Evolutionary conservation across 352 stramenopile genomes (phyloP).

Genomic region (Globisporangium recalcitrans): DNA sequence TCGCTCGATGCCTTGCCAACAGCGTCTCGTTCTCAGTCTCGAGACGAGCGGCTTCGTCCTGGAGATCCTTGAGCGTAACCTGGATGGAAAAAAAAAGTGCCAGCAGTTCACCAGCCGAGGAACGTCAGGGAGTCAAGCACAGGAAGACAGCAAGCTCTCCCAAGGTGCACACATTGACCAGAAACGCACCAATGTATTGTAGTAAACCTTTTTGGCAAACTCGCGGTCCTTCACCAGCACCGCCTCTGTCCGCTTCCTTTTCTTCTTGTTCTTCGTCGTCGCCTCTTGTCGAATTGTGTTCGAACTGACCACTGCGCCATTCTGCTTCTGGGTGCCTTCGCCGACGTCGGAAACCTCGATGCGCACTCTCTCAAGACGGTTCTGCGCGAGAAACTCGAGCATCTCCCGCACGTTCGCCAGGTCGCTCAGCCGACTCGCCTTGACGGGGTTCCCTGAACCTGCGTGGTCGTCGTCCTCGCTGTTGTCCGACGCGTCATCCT

Average conservation of each 20-base stretch:
- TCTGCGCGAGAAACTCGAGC: slow-evolving; percentile 4
- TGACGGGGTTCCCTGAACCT: background rate
- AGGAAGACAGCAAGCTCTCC: background rate
- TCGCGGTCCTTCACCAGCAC: background rate
- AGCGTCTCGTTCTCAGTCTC: background rate
- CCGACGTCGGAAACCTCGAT: background rate
- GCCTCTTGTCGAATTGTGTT: background rate
- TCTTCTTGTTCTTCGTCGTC: background rate
- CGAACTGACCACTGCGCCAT: background rate
- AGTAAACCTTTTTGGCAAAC: slow-evolving; percentile 13
- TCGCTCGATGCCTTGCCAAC: background rate
- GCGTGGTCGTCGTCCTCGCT: background rate
- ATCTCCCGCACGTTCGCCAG: slow-evolving; percentile 1
- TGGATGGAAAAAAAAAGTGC: no score
- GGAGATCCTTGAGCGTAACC: slow-evolving; percentile 3
- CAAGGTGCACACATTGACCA: background rate
- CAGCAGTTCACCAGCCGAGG: no score
- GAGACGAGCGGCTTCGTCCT: background rate
- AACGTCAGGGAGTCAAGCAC: no score
- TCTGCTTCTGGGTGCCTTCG: background rate
- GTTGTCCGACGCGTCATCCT: background rate
- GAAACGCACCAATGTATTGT: slow-evolving; percentile 9
- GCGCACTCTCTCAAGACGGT: background rate
- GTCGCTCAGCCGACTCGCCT: background rate
- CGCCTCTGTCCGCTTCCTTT: background rate